A percentile compares a stretch with the other conserved stretches of the same genome.
Conservation (phyloP, 805 yeast genomes). For the Wickerhamiella cacticola region DNA sequence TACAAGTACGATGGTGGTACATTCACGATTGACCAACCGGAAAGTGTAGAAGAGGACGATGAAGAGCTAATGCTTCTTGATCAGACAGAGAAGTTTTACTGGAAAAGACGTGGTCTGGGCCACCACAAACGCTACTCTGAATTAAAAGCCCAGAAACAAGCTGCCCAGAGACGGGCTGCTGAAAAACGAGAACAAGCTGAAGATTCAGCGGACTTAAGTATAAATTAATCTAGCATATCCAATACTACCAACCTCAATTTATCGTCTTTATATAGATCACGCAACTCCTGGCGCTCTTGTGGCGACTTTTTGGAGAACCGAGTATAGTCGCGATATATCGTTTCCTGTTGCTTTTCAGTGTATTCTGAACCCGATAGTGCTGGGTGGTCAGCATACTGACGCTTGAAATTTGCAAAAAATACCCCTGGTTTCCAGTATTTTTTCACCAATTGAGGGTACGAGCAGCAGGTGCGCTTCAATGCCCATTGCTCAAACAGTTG, state of each 20-base stretch:
- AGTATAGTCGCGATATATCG: conserved; percentile 30
- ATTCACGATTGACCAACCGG: conserved; percentile 15
- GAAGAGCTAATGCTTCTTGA: conserved; percentile 16
- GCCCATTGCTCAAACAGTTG: conserved; percentile 39
- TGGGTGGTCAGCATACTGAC: conserved; percentile 26
- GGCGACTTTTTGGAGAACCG: conserved; percentile 5
- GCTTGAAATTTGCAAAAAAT: conserved; percentile 33
- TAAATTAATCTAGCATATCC: neutral
- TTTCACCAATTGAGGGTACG: conserved; percentile 27
- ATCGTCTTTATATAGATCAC: neutral
- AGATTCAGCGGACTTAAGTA: neutral
- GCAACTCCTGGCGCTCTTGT: neutral
- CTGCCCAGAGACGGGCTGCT: neutral
- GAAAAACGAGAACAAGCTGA: too few species aligned
- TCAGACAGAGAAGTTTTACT: conserved; percentile 17
- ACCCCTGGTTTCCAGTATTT: conserved; percentile 23
- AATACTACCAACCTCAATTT: neutral
- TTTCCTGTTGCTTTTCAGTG: conserved; percentile 32
- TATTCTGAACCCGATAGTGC: conserved; percentile 23
- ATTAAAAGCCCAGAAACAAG: neutral
- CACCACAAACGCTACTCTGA: conserved; percentile 8
- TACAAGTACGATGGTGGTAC: conserved; percentile 7
- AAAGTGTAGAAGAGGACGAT: conserved; percentile 22
- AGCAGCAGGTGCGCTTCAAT: conserved; percentile 13
- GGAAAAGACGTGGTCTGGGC: conserved; percentile 16